Evolutionary conservation across 2,329 filamentous ascomycete genomes (phyloP), one percentile per base, ranked within the genome.

Genomic region (Paraconiothyrium sp.): DNA sequence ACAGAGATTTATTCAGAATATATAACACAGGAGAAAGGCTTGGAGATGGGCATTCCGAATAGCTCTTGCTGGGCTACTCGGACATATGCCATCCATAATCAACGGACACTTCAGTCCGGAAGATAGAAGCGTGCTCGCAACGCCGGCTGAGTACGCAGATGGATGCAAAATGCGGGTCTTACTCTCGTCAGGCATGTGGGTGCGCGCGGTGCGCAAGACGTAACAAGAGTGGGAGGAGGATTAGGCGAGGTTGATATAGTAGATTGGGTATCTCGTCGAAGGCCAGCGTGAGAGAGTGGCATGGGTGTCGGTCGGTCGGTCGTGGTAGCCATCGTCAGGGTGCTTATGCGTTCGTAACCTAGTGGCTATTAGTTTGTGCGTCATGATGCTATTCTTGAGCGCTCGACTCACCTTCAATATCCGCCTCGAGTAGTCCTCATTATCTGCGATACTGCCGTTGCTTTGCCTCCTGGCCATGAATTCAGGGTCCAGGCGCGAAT

Each of bases 391-490:
- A 22, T 22, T 20, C 47, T 52, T 27, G 34, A 8, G 37, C 35
- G 34, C 13, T 20, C 7, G 51, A 58, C 87, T 68, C 86, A 97
- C 94, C 89, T 96, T 92, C 76, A 98, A 87, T 80, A 98, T 97
- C 82, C 92, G 91, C 82, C 94, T 89, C 65, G 94, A 97, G 82
- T 97, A 98, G 79, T 98, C 94, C 81, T 97, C 89, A 81, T 97
- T 96, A 79, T 98, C 94, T 56, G 94, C 94, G 79, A 98, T 97
- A 80, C 94, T 97, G 70, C 94, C 94, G 74, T 95, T 92, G 81
- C 94, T 97, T 82, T 94, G 87, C 79, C 94, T 88, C 75, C 93
- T 86, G 61, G 90, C 90, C 86, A 96, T 90, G 67, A 93, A 87
- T 59, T 85, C 89, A 8, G 93, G 93, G 68, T 98, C 94, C 60